phyloP scores from a whole-genome alignment of 1,284 basidiomycete species.

The Moesziomyces sp. region DNA sequence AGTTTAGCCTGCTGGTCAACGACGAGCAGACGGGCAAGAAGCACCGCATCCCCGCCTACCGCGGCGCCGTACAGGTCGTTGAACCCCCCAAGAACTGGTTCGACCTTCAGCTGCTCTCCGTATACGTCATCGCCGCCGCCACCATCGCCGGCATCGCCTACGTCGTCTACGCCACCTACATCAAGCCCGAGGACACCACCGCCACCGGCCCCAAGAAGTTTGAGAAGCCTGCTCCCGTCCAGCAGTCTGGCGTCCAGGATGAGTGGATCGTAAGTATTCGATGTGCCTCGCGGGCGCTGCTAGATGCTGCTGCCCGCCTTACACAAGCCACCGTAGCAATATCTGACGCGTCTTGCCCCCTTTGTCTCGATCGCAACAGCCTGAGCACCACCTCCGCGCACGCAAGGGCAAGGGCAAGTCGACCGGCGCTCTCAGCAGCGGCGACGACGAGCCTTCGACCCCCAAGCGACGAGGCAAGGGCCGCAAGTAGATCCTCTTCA shows the following conservation, averaged over 20 bases:
- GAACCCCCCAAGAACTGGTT: conserved; percentile 64
- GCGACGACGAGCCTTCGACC: conserved; percentile 46
- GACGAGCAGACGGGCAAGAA: conserved; percentile 62
- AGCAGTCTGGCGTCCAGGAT: conserved; percentile 35
- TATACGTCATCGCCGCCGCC: conserved; percentile 51
- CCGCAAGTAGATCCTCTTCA: conserved; percentile 22
- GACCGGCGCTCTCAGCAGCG: conserved; percentile 47
- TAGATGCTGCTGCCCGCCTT: no score
- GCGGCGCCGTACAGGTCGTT: conserved; percentile 60
- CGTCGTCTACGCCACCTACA: conserved; percentile 44
- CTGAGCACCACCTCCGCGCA: conserved; percentile 39
- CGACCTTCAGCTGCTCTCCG: conserved; percentile 61
- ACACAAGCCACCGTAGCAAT: no score
- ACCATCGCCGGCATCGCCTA: conserved; percentile 43
- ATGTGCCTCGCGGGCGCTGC: no score
- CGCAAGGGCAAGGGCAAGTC: conserved; percentile 39
- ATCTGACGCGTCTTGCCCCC: neutral
- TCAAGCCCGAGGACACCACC: conserved; percentile 26
- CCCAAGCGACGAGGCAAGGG: conserved; percentile 45
- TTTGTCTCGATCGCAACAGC: conserved; percentile 5
- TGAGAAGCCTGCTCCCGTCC: conserved; percentile 30
- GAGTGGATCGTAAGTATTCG: conserved; percentile 49
- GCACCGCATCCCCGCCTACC: conserved; percentile 61
- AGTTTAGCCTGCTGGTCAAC: conserved; percentile 57
- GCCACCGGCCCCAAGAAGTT: conserved; percentile 43